These are phyloP conservation scores for Sinapis alba DNA, from an alignment of 441 rosid species.

Conservation along the genomic window DNA sequence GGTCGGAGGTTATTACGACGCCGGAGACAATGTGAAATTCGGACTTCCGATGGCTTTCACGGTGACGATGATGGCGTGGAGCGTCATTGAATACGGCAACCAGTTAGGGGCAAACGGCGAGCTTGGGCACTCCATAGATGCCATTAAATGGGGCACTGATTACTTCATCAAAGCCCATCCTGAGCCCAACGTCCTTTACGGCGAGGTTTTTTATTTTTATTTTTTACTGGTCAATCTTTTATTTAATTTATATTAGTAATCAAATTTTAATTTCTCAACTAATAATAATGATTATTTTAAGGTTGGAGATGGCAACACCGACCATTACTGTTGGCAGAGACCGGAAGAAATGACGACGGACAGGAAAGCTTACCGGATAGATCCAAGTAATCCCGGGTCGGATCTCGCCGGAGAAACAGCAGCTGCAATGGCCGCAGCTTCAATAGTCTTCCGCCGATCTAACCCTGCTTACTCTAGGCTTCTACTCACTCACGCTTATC, in stretches of 20 bases:
- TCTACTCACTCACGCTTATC: slow-evolving; percentile 73
- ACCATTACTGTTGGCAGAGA: slow-evolving; percentile 96
- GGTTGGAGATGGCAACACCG: slow-evolving; percentile 95
- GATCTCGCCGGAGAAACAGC: slow-evolving; percentile 98
- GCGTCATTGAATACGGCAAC: slow-evolving; percentile 76
- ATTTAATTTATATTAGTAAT: too few relatives aligned
- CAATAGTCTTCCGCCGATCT: slow-evolving; percentile 71
- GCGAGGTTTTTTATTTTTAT: too few relatives aligned
- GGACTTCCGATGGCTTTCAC: slow-evolving; percentile 96
- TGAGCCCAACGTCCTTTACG: slow-evolving; percentile 74
- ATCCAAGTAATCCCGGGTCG: slow-evolving; percentile 87
- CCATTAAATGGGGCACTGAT: slow-evolving; percentile 93
- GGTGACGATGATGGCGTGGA: slow-evolving; percentile 92
- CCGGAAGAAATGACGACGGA: slow-evolving; percentile 97
- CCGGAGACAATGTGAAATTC: slow-evolving; percentile 95
- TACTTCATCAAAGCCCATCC: slow-evolving; percentile 94
- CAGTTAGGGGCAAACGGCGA: slow-evolving; percentile 72
- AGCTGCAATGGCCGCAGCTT: slow-evolving; percentile 96
- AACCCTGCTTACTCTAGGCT: slow-evolving; percentile 65
- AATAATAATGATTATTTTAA: slow-evolving; percentile 16
- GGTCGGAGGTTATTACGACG: slow-evolving; percentile 91
- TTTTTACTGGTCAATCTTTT: too few relatives aligned
- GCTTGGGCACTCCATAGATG: slow-evolving; percentile 74
- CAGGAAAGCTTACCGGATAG: slow-evolving; percentile 73
- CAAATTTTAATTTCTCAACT: not conserved